These are phyloP conservation scores for Sporisorium exsertum DNA, from an alignment of 1,284 basidiomycete species.

Conservation along the genomic window DNA sequence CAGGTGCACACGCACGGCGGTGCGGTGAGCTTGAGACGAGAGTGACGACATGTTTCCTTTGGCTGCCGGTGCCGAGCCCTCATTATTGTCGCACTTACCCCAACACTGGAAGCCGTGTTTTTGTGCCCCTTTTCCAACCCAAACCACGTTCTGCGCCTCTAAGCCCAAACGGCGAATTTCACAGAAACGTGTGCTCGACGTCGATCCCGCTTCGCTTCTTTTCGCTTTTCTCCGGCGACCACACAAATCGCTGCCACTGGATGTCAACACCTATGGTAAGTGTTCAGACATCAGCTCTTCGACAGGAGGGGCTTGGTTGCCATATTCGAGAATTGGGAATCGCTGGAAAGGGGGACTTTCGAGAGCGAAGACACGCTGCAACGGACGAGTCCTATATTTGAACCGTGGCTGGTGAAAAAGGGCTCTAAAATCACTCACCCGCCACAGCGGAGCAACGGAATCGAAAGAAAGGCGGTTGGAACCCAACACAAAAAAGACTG, in stretches of 20 bases:
- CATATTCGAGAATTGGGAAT: too few relatives aligned
- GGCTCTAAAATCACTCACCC: background rate
- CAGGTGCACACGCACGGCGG: background rate
- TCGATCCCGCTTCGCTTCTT: conserved; percentile 7
- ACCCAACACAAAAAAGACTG: background rate
- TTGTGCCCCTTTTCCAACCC: too few relatives aligned
- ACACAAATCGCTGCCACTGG: background rate
- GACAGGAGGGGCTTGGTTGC: too few relatives aligned
- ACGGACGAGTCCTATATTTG: background rate
- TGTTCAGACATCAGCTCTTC: background rate
- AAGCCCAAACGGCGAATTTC: conserved; percentile 1
- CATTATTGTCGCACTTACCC: background rate
- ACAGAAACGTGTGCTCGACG: conserved; percentile 5
- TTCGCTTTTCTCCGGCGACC: background rate
- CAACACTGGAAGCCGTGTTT: conserved; percentile 9
- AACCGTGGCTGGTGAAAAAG: background rate
- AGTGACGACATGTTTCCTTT: conserved; percentile 9
- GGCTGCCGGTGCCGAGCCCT: background rate
- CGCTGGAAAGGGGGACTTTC: background rate
- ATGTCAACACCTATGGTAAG: background rate
- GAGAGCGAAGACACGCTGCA: background rate
- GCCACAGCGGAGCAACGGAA: conserved; percentile 2
- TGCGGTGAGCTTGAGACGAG: background rate
- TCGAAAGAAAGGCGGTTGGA: background rate
- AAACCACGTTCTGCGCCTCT: background rate